Evolutionary conservation across 768 basidiomycete genomes (phyloP).

Genomic region (Rhodotorula babjevae): DNA sequence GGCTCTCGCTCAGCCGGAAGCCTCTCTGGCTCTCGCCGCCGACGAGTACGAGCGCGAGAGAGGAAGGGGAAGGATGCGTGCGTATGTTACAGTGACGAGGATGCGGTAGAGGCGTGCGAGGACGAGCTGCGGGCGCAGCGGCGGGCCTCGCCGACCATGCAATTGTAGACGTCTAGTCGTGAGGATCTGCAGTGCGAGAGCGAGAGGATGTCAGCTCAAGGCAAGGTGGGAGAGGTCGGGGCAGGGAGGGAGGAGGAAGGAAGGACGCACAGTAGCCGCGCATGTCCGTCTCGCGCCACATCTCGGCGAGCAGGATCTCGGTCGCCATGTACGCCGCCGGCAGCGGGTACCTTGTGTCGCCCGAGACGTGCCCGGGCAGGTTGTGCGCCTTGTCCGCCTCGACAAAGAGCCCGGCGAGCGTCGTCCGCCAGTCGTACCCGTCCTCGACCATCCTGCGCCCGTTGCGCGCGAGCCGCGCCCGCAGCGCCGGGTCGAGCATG

Average conservation of each 20-base stretch:
- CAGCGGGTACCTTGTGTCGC: constrained; percentile 17
- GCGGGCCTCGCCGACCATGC: no score
- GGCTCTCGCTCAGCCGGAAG: no score
- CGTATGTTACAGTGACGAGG: no score
- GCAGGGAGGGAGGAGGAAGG: not conserved
- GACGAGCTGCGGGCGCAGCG: no score
- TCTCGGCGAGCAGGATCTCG: constrained; percentile 23
- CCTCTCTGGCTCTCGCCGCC: no score
- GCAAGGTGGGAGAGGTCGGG: not conserved
- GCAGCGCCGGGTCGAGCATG: constrained; percentile 6
- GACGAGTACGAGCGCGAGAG: no score
- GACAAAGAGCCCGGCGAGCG: constrained; percentile 17
- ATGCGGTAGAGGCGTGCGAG: no score
- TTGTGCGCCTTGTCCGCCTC: constrained; percentile 16
- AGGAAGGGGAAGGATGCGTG: no score
- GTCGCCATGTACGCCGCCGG: constrained; percentile 28
- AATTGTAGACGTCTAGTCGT: no score
- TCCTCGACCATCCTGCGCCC: constrained; percentile 29
- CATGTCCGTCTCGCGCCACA: constrained; percentile 17
- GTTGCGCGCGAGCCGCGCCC: constrained; percentile 6
- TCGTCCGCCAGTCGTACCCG: constrained; percentile 31
- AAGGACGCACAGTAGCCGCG: constrained; percentile 5
- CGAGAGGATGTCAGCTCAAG: no score
- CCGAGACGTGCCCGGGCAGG: not conserved
- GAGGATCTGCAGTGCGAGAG: not conserved